Evolutionary conservation across 495 filamentous ascomycete genomes (phyloP).

Genomic region (Penicillium egyptiacum): DNA sequence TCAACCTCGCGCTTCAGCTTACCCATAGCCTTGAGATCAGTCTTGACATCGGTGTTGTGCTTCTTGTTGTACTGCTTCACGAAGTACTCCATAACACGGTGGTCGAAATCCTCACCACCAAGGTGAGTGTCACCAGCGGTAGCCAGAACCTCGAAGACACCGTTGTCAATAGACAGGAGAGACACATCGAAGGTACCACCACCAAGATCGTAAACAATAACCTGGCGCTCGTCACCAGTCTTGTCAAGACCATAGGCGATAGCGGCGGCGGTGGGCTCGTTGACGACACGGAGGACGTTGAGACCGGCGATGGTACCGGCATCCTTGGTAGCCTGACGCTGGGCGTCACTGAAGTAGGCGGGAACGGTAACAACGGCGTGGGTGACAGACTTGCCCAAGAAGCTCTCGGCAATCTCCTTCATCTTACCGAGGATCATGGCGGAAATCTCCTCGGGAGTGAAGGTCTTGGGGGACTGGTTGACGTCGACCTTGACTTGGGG

Average conservation of each 20-base stretch:
- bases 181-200: conserved; percentile 99
- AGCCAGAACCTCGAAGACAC: conserved; percentile 96
- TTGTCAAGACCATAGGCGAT: conserved; percentile 89
- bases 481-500: conserved; percentile 78
- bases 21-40: conserved; percentile 98
- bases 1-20: conserved; percentile 99
- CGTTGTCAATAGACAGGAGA: conserved; percentile 92
- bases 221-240: conserved; percentile 81
- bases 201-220: conserved; percentile 97
- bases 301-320: conserved; percentile 92
- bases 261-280: conserved; percentile 87
- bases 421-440: conserved; percentile 91
- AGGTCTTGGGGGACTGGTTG: conserved; percentile 67
- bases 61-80: conserved; percentile 99
- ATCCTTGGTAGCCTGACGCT: conserved; percentile 97
- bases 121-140: conserved; percentile 99
- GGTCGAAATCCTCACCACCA: conserved; percentile 99
- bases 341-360: conserved; percentile 99
- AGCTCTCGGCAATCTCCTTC: conserved; percentile 95
- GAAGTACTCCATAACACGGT: conserved; percentile 96
- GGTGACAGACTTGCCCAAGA: conserved; percentile 91
- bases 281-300: conserved; percentile 97
- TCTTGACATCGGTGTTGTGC: conserved; percentile 86
- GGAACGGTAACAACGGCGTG: conserved; percentile 97
- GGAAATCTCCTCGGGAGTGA: conserved; percentile 85